These are phyloP conservation scores for Boletus reticulatus DNA, from an alignment of 768 basidiomycete genomes.

Conservation along the genomic window DNA sequence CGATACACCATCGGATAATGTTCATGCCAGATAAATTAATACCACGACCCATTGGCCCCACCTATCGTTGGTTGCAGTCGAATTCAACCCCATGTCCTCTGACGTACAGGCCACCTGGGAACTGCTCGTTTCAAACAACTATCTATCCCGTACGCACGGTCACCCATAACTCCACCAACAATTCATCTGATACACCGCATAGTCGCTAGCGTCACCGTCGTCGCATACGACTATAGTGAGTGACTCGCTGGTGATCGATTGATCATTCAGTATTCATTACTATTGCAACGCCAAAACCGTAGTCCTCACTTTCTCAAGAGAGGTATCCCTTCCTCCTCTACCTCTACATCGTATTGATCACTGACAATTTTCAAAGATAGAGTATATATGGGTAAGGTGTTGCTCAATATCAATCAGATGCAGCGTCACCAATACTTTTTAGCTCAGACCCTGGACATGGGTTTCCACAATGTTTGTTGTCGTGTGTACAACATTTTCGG, in stretches of 20 bases:
- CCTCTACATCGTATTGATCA: background rate
- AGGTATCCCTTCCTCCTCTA: background rate
- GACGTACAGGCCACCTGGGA: background rate
- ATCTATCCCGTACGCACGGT: background rate
- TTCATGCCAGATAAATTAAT: background rate
- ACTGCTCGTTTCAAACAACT: background rate
- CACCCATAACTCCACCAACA: too few species aligned
- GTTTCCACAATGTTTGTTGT: background rate
- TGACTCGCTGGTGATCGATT: background rate
- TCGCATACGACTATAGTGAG: slow-evolving; percentile 2
- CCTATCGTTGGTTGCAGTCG: too few species aligned
- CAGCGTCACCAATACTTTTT: background rate
- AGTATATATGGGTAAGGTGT: slow-evolving; percentile 1
- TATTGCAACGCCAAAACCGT: background rate
- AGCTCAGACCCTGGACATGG: background rate
- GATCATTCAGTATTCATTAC: background rate
- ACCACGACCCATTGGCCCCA: background rate
- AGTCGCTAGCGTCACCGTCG: background rate
- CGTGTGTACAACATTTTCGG: background rate
- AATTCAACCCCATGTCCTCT: background rate
- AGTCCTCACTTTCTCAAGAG: background rate
- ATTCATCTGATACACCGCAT: background rate
- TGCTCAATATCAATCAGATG: background rate
- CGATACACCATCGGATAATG: too few species aligned
- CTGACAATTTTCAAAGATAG: background rate